Percentiles rank a stretch among this genome's conserved stretches.
Conservation (phyloP, 192 early-diverging fungal species). For the Backusella tarrabulga region DNA sequence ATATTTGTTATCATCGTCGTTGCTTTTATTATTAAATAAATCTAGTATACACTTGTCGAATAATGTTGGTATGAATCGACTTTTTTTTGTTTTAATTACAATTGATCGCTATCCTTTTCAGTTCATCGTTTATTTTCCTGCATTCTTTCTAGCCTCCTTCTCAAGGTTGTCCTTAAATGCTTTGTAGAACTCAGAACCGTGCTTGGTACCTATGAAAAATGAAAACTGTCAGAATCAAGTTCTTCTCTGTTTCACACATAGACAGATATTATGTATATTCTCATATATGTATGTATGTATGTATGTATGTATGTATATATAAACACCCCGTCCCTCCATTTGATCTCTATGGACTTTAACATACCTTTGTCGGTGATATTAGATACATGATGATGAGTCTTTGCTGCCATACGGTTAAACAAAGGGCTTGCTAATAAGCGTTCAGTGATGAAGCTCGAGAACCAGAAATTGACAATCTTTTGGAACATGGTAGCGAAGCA, state of each 20-base stretch:
- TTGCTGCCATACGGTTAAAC: slow-evolving; percentile 35
- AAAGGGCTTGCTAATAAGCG: slow-evolving; percentile 35
- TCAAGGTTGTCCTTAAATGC: slow-evolving; percentile 44
- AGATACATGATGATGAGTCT: slow-evolving; percentile 42
- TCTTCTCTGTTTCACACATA: background rate
- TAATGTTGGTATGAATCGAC: slow-evolving; percentile 2
- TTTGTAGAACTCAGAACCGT: slow-evolving; percentile 30
- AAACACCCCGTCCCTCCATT: background rate
- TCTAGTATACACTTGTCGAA: slow-evolving; percentile 5
- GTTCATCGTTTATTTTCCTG: slow-evolving; percentile 18
- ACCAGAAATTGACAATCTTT: slow-evolving; percentile 38
- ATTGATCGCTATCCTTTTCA: background rate
- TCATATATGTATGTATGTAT: background rate
- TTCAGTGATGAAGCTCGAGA: slow-evolving; percentile 37
- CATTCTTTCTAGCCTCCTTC: slow-evolving; percentile 32
- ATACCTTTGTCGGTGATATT: slow-evolving; percentile 29
- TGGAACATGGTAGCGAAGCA: slow-evolving; percentile 36
- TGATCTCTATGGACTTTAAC: background rate
- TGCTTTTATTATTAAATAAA: slow-evolving; percentile 3
- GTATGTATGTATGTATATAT: background rate
- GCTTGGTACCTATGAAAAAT: slow-evolving; percentile 15
- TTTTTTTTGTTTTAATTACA: background rate
- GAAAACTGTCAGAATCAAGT: background rate
- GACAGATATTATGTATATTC: background rate
- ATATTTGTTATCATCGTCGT: background rate